phyloP scores from a whole-genome alignment of 2,329 filamentous ascomycete species.

The Monilinia polystroma region DNA sequence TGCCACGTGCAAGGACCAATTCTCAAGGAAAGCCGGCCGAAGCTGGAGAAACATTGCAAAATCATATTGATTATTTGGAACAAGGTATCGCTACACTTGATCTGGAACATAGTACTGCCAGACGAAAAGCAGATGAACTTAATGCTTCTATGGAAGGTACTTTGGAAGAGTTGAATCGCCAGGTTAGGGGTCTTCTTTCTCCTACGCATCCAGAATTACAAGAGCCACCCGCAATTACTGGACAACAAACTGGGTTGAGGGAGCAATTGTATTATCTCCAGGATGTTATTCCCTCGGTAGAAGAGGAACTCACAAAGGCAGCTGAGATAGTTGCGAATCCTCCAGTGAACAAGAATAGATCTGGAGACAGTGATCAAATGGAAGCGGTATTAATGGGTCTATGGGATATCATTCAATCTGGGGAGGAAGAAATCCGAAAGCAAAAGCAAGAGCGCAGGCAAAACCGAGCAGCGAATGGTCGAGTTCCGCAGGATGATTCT shows the following conservation, averaged over 20 bases:
- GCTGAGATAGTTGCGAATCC: conserved; percentile 25
- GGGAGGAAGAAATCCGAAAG: conserved; percentile 55
- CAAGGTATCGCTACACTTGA: conserved; percentile 61
- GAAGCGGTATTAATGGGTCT: conserved; percentile 52
- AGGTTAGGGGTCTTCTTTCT: conserved; percentile 59
- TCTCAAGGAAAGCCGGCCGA: conserved; percentile 42
- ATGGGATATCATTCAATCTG: conserved; percentile 51
- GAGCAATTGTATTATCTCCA: conserved; percentile 70
- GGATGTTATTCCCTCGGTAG: conserved; percentile 54
- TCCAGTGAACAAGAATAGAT: conserved; percentile 33
- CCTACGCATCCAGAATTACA: conserved; percentile 50
- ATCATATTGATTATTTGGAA: conserved; percentile 70
- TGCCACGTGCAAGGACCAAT: conserved; percentile 45
- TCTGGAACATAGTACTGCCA: conserved; percentile 48
- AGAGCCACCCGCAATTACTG: conserved; percentile 57
- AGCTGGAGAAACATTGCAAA: conserved; percentile 49
- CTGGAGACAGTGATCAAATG: conserved; percentile 53
- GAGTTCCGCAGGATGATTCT: conserved; percentile 57
- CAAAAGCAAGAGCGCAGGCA: conserved; percentile 54
- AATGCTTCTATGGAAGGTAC: conserved; percentile 47
- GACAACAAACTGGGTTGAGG: conserved; percentile 57
- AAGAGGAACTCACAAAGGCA: conserved; percentile 38
- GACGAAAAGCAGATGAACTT: conserved; percentile 28
- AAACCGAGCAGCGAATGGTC: conserved; percentile 55
- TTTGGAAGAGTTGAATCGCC: conserved; percentile 62